Base-by-base conservation (phyloP, 164 flowering plant genomes). In the Annona squamosa region DNA sequence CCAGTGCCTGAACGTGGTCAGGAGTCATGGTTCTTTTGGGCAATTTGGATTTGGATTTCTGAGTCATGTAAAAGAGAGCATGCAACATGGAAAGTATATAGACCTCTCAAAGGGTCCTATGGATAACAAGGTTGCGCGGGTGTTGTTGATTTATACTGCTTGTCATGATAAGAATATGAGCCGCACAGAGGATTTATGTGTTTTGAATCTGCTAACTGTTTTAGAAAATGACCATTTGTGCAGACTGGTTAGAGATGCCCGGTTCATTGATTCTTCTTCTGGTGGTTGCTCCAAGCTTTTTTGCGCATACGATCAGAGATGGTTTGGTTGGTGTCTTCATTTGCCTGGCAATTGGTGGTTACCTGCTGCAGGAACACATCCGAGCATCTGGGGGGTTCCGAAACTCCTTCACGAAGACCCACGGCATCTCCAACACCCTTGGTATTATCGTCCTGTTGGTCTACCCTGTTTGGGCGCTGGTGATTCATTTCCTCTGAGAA, bases 301-400 rank as follows among this genome's bases (percentile, higher is more conserved):
- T 90, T 73, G 87, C 97, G 1, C 70, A 83, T 65, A 80, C 86
- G 1, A 4, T 90, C 63, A 87, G 82, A 80, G 79, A 73, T 46
- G 75, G 80, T 76, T 85, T 85, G 91, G 69, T 86, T 3, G 94
- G 97, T 0, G 72, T 84, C 0, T 3, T 78, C 42, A 81, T 94
- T 19, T 85, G 93, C 67, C 85, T 94, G 1, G 1, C 72, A n/a
- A 89, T 92, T 45, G 97, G 87, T 5, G 89, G 95, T 68, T 94
- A 94, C 80, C 82, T 94, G 4, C 82, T 94, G 57, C 99, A 95
- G 82, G 98, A 93, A 74, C 99, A 95, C 85, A 91, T 95, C 76
- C 77, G 96, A 37, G 95, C 96, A 19, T 79, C 92, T 10, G 98
- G 99, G 46, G 98, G 98, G 63, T 92, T 95, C 82, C 78, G 98